Percentiles rank a stretch among this genome's conserved stretches.
These are phyloP conservation scores for Pseudogymnoascus sp. DNA, from an alignment of 2,329 filamentous ascomycete species.

Conservation along the genomic window DNA sequence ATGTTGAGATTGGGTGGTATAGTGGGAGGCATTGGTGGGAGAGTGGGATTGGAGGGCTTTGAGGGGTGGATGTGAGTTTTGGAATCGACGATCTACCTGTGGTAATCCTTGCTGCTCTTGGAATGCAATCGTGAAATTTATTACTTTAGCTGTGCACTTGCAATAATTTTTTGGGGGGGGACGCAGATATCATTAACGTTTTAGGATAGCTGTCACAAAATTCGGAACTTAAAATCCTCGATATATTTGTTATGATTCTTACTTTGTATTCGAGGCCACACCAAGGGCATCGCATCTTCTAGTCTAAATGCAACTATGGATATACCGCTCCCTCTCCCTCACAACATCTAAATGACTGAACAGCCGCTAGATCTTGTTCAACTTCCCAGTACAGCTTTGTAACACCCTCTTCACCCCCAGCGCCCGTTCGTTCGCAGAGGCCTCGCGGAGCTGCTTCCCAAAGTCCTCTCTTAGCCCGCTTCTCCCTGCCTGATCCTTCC, in stretches of 20 bases:
- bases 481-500: conserved; percentile 17
- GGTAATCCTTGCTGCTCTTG: not conserved
- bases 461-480: conserved; percentile 13
- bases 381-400: not conserved
- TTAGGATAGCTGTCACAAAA: not conserved
- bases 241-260: not conserved
- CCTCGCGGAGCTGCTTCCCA: conserved; percentile 18
- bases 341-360: too few relatives aligned
- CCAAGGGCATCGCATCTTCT: not conserved
- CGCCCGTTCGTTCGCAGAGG: conserved; percentile 10
- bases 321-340: not conserved
- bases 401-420: conserved; percentile 8
- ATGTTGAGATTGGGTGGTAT: conserved; percentile 45
- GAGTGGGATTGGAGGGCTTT: conserved; percentile 32
- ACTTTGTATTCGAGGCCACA: not conserved
- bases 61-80: not conserved
- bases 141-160: not conserved
- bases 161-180: not conserved
- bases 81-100: not conserved
- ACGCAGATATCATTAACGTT: not conserved
- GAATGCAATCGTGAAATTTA: not conserved
- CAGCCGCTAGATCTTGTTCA: not conserved
- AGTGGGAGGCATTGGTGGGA: conserved; percentile 56
- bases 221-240: not conserved
- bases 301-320: not conserved